phyloP scores from a whole-genome alignment of 1,284 basidiomycete species.

The Trametes polyzona region DNA sequence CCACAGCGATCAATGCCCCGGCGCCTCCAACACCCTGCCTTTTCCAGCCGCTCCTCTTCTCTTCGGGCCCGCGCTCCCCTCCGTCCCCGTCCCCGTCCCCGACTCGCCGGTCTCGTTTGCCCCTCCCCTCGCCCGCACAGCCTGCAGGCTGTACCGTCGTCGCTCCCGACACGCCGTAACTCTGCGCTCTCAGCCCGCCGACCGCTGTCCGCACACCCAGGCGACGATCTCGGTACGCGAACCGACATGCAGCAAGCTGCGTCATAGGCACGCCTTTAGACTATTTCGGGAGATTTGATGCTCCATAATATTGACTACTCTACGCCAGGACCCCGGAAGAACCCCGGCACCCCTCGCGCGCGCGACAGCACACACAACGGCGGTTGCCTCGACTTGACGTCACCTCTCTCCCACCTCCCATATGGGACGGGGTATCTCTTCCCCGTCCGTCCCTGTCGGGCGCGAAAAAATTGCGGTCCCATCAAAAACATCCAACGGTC shows the following conservation, averaged over 20 bases:
- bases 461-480: background rate
- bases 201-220: background rate
- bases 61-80: background rate
- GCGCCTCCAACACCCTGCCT: background rate
- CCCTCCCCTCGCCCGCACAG: background rate
- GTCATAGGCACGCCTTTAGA: conserved; percentile 11
- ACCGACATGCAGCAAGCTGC: conserved; percentile 8
- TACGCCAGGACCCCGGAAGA: conserved; percentile 15
- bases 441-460: background rate
- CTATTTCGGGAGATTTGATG: conserved; percentile 15
- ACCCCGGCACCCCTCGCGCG: conserved; percentile 4
- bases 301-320: conserved; percentile 9
- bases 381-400: conserved; percentile 7
- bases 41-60: background rate
- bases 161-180: background rate
- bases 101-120: too few relatives aligned
- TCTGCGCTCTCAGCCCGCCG: background rate
- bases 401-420: conserved; percentile 8
- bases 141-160: too few relatives aligned
- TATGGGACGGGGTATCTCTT: conserved; percentile 14
- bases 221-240: background rate
- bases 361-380: background rate
- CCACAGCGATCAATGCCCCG: background rate
- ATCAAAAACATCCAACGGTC: conserved; percentile 6
- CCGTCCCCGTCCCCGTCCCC: too few relatives aligned